These are phyloP conservation scores for Penicillium sp. DNA, from an alignment of 2,329 filamentous ascomycete genomes.

Conservation along the genomic window DNA sequence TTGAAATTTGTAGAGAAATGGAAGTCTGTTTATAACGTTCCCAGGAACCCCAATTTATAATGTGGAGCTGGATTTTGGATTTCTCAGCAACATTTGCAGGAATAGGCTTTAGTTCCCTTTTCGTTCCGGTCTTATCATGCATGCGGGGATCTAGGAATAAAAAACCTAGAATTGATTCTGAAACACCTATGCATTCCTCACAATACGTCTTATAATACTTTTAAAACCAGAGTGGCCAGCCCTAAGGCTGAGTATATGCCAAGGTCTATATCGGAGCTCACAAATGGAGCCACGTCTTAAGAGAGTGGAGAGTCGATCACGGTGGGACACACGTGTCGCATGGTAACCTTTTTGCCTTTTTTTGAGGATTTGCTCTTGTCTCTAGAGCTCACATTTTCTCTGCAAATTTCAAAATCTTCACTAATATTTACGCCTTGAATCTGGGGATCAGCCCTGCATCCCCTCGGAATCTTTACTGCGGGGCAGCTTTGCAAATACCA, in stretches of 20 bases:
- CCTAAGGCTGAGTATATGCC: background rate
- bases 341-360: background rate
- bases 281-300: constrained; percentile 9
- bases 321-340: constrained; percentile 9
- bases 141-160: background rate
- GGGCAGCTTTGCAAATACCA: background rate
- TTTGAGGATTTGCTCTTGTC: background rate
- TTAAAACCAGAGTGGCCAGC: no score
- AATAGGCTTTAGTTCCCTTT: background rate
- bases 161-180: no score
- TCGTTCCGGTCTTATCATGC: background rate
- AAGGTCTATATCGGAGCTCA: background rate
- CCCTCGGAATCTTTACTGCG: background rate
- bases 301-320: constrained; percentile 13
- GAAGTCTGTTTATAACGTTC: background rate
- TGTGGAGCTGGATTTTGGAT: constrained; percentile 4
- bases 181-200: no score
- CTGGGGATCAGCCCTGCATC: background rate
- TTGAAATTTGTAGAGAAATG: background rate
- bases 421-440: background rate
- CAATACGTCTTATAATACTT: no score
- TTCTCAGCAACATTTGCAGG: constrained; percentile 9
- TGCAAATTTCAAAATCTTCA: background rate
- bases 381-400: background rate
- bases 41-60: no score